Evolutionary conservation across 768 basidiomycete species (phyloP).

Genomic region (Russula earlei): DNA sequence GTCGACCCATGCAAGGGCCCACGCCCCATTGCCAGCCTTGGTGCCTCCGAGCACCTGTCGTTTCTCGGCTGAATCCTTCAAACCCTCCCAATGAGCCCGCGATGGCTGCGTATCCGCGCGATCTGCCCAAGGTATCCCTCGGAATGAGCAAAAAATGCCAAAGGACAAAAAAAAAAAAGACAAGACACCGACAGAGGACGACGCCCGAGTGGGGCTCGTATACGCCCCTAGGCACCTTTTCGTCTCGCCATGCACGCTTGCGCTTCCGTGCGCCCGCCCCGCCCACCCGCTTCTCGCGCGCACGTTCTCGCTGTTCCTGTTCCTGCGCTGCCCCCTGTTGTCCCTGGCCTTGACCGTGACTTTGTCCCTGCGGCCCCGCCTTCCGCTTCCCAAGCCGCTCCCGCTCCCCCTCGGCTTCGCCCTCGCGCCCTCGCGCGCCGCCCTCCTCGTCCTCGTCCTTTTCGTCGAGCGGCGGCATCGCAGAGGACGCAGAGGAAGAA

Average conservation of each 20-base stretch:
- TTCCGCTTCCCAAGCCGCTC: conserved; percentile 24
- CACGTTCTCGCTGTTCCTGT: not conserved
- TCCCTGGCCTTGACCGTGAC: not conserved
- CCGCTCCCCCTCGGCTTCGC: conserved; percentile 19
- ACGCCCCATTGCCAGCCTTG: conserved; percentile 68
- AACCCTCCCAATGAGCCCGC: conserved; percentile 45
- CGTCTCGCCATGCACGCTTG: conserved; percentile 19
- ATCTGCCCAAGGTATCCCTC: conserved; percentile 39
- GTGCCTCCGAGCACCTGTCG: conserved; percentile 53
- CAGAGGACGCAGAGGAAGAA: not conserved
- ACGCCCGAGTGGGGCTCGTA: conserved; percentile 79
- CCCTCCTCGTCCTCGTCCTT: conserved; percentile 27
- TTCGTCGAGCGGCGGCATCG: not conserved
- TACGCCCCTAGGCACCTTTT: conserved; percentile 46
- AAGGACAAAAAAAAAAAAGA: not conserved
- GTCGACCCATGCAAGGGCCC: conserved; percentile 76
- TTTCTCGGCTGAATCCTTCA: conserved; percentile 38
- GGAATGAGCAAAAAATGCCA: not conserved
- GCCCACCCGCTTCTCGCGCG: conserved; percentile 25
- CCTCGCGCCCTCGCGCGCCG: not conserved
- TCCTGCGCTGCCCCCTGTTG: not conserved
- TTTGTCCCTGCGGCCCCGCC: conserved; percentile 19
- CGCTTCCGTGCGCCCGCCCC: conserved; percentile 12
- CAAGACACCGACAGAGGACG: conserved; percentile 53
- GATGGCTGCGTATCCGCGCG: conserved; percentile 73